Percentiles rank a stretch among this genome's conserved stretches.
Conservation (phyloP, 805 yeast genomes). For the Yarrowia hollandica region DNA sequence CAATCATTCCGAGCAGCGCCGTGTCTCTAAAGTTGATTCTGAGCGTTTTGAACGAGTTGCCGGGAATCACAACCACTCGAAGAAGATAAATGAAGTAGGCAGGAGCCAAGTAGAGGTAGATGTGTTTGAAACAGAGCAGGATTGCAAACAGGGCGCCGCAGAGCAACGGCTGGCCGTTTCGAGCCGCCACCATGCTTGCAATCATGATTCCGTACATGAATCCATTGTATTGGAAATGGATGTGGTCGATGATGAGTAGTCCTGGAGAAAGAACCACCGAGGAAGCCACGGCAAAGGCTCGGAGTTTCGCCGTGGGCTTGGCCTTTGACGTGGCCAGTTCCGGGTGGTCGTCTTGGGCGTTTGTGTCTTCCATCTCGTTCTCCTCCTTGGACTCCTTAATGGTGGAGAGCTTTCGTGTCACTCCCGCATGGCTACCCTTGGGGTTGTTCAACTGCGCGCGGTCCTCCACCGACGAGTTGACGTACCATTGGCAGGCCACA, state of each 20-base stretch:
- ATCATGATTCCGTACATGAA: conserved; percentile 84
- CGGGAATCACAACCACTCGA: conserved; percentile 41
- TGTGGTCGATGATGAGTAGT: conserved; percentile 84
- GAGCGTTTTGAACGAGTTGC: conserved; percentile 47
- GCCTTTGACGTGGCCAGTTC: neutral
- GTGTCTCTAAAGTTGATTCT: conserved; percentile 60
- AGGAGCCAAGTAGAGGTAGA: conserved; percentile 89
- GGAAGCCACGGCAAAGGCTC: conserved; percentile 73
- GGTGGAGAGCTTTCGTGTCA: conserved; percentile 15
- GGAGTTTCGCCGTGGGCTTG: conserved; percentile 41
- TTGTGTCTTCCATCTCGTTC: too few relatives aligned
- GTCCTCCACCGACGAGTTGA: conserved; percentile 45
- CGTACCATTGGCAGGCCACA: conserved; percentile 67
- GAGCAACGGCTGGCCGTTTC: conserved; percentile 53
- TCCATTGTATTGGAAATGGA: conserved; percentile 96
- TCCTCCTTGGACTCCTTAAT: conserved; percentile 34
- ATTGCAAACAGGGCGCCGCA: conserved; percentile 66
- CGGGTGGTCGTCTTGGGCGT: too few relatives aligned
- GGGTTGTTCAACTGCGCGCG: conserved; percentile 34
- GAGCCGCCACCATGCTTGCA: conserved; percentile 70
- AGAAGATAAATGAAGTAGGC: conserved; percentile 81
- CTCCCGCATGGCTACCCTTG: conserved; percentile 8
- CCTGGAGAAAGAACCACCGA: conserved; percentile 89
- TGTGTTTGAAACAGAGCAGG: conserved; percentile 90
- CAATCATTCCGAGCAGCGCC: conserved; percentile 62